Conservation (phyloP, 1,284 basidiomycete species). For the Pholiota adiposa region DNA sequence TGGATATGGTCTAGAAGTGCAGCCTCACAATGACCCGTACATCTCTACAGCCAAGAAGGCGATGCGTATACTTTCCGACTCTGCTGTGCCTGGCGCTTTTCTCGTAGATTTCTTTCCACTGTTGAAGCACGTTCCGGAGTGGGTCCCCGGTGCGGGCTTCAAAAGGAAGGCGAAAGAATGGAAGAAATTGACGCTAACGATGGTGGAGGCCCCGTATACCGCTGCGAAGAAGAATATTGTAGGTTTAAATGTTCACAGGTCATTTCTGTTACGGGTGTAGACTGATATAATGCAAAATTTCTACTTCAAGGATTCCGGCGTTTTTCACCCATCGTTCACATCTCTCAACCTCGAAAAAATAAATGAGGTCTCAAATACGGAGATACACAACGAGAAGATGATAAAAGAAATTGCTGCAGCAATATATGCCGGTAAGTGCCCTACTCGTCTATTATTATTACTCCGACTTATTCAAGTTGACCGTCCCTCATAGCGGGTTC, state of each 20-base stretch:
- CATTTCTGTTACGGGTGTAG: not conserved
- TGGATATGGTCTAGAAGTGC: constrained; percentile 29
- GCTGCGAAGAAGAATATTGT: constrained; percentile 24
- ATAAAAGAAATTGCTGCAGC: constrained; percentile 16
- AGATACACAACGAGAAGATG: constrained; percentile 19
- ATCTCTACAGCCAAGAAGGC: constrained; percentile 17
- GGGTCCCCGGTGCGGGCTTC: constrained; percentile 26
- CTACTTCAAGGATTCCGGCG: constrained; percentile 3
- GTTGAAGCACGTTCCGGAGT: constrained; percentile 24
- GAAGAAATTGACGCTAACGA: constrained; percentile 16
- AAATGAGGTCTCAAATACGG: constrained; percentile 14
- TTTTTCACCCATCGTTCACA: constrained; percentile 15
- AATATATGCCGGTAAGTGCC: not conserved
- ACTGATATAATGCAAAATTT: too few relatives aligned
- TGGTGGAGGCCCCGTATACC: constrained; percentile 25
- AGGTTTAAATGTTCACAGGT: not conserved
- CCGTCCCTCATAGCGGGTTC: not conserved
- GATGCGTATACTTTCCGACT: constrained; percentile 14
- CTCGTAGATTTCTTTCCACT: constrained; percentile 30
- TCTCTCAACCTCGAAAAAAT: constrained; percentile 16
- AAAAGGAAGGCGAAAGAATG: constrained; percentile 12
- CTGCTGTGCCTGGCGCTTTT: constrained; percentile 27
- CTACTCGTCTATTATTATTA: not conserved
- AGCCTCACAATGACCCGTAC: constrained; percentile 27
- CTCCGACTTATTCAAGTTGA: not conserved